Percentiles rank a stretch among this genome's conserved stretches.
These are phyloP conservation scores for Globisporangium spinosum DNA, from an alignment of 352 stramenopile genomes.

Conservation along the genomic window DNA sequence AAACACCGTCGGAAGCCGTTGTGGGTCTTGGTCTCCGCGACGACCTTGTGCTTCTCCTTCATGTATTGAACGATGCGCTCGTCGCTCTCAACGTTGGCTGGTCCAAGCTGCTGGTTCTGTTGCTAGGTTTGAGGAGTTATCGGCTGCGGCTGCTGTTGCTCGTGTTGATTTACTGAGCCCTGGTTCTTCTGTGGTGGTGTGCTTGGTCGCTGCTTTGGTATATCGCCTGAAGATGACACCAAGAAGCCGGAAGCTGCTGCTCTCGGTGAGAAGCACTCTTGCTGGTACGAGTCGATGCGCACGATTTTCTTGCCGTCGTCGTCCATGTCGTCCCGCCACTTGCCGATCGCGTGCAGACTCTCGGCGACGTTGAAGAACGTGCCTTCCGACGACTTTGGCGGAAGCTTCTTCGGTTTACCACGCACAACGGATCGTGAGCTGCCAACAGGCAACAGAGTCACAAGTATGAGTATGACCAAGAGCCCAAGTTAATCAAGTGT, in stretches of 20 bases:
- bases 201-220: neutral
- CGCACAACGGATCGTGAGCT: neutral
- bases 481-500: neutral
- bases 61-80: slow-evolving; percentile 48
- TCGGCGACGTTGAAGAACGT: slow-evolving; percentile 74
- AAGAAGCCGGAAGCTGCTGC: neutral
- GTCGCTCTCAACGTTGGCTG: slow-evolving; percentile 43
- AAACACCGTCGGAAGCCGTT: slow-evolving; percentile 73
- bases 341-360: slow-evolving; percentile 69
- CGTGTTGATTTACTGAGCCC: slow-evolving; percentile 6
- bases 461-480: neutral
- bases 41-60: slow-evolving; percentile 37
- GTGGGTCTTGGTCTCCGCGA: slow-evolving; percentile 60
- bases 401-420: slow-evolving; percentile 21
- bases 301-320: slow-evolving; percentile 31
- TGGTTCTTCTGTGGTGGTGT: neutral
- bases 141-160: slow-evolving; percentile 22
- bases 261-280: slow-evolving; percentile 26
- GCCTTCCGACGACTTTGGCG: slow-evolving; percentile 17
- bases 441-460: neutral
- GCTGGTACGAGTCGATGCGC: slow-evolving; percentile 30
- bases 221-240: neutral
- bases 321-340: slow-evolving; percentile 68
- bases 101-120: slow-evolving; percentile 22
- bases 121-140: neutral